Evolutionary conservation across 2,329 filamentous ascomycete species (phyloP), one percentile per base, ranked within the genome.

Genomic region (Phyllosticta citribraziliensis): DNA sequence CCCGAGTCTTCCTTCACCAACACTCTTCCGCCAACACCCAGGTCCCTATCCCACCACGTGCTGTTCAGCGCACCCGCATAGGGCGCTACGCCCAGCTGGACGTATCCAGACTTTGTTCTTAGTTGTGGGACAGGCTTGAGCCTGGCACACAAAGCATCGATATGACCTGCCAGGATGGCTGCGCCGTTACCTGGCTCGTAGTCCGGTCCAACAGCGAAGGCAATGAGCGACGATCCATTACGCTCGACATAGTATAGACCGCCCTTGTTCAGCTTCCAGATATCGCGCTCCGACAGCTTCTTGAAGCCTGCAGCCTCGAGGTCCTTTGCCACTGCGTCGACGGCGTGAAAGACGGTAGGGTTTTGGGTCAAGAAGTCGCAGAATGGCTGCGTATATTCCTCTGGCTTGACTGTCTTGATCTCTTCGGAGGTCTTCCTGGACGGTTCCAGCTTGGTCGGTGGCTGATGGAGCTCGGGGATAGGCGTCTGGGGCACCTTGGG

Each of bases 31-130:
- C 91, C 94, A 67, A 97, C 88, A 66, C 89, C 87, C 57, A 99
- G 82, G 73, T 99, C 94, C 47, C 94, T 85, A 74, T 97, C 94
- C 93, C 92, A 97, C 94, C 94, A 97, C 0, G 94, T 97, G 64
- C 81, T 80, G 71, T 92, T 94, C 64, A 97, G 77, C 1, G 80
- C 91, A 57, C 94, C 93, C 10, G 91, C 93, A 72, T 97, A 99
- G 0, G 89, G 94, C 2, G 94, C 92, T 58, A 97, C 90, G 24
- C 90, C 93, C 6, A 97, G 82, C 77, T 97, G 91, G 27, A 90
- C 74, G 70, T 91, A 99, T 59, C 94, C 93, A 33, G 89, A 88
- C 72, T 88, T 91, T 67, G 81, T 89, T n/a, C 88, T 85, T 69
- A 96, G 86, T 70, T 84, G 89, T 69, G 91, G 91, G 27, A 97